A percentile compares a stretch with the other conserved stretches of the same genome.
These are phyloP conservation scores for Dorcoceras hygrometricum DNA, from an alignment of 257 asterid genomes.

Conservation along the genomic window DNA sequence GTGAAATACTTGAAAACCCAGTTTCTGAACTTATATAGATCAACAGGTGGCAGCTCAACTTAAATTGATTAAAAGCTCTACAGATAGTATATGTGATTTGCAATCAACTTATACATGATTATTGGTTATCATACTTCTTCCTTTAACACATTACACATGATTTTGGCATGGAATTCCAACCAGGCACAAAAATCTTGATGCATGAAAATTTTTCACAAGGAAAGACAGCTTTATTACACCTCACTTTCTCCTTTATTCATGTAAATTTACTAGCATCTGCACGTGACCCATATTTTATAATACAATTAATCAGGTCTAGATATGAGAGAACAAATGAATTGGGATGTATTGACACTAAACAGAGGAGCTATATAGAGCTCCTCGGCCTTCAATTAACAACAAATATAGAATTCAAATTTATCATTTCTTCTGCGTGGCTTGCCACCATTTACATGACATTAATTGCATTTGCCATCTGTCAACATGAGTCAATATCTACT, in stretches of 20 bases:
- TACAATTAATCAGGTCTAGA: no score
- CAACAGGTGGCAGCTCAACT: slow-evolving; percentile 14
- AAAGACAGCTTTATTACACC: background rate
- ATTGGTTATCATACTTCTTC: background rate
- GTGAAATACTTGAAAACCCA: slow-evolving; percentile 21
- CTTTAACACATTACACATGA: background rate
- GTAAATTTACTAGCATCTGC: no score
- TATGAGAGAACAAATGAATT: no score
- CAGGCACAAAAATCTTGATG: slow-evolving; percentile 2
- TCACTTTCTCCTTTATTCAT: background rate
- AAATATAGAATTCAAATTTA: no score
- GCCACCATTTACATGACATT: no score
- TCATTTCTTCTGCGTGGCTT: no score
- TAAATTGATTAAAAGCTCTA: slow-evolving; percentile 6
- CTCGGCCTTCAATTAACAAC: no score
- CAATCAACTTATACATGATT: background rate
- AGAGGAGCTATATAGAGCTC: no score
- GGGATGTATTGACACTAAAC: no score
- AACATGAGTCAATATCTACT: background rate
- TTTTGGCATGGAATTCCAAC: background rate
- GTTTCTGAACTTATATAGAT: background rate
- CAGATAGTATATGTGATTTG: background rate
- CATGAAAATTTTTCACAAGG: background rate
- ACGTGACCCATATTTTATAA: no score
- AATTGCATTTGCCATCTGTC: no score